phyloP scores from a whole-genome alignment of 2,329 filamentous ascomycete species.

The Rutstroemia sp. region DNA sequence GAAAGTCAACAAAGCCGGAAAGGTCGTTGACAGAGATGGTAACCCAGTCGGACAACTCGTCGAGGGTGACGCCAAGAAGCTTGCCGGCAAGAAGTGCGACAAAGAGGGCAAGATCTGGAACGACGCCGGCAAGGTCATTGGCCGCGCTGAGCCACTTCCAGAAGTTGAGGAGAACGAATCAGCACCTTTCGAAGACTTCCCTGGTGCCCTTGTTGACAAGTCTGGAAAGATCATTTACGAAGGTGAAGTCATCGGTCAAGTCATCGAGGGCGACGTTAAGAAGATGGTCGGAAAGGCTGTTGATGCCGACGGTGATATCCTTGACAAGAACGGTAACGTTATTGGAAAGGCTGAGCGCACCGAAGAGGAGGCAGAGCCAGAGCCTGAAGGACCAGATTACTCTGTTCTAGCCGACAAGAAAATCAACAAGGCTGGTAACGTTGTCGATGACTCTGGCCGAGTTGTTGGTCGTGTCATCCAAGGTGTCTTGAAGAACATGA shows the following conservation, averaged over 20 bases:
- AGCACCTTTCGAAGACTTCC: conserved; percentile 51
- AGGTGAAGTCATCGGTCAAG: conserved; percentile 47
- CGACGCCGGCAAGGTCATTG: conserved; percentile 60
- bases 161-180: conserved; percentile 40
- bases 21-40: conserved; percentile 41
- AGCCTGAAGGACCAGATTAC: conserved; percentile 33
- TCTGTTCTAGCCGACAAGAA: conserved; percentile 44
- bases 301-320: conserved; percentile 75
- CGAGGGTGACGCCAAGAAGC: conserved; percentile 57
- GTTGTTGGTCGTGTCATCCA: conserved; percentile 55
- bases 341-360: conserved; percentile 32
- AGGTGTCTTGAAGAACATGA: conserved; percentile 55
- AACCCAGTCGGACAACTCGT: conserved; percentile 49
- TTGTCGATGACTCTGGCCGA: conserved; percentile 45
- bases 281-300: conserved; percentile 59
- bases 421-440: conserved; percentile 53
- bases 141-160: conserved; percentile 57
- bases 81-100: conserved; percentile 57
- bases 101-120: conserved; percentile 66
- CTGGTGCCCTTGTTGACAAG: conserved; percentile 43
- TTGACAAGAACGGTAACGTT: conserved; percentile 64
- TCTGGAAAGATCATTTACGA: conserved; percentile 46
- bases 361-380: conserved; percentile 24
- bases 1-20: conserved; percentile 50
- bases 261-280: conserved; percentile 57